These are phyloP conservation scores for Puccinia novopanici DNA, from an alignment of 1,284 basidiomycete genomes.

Conservation along the genomic window DNA sequence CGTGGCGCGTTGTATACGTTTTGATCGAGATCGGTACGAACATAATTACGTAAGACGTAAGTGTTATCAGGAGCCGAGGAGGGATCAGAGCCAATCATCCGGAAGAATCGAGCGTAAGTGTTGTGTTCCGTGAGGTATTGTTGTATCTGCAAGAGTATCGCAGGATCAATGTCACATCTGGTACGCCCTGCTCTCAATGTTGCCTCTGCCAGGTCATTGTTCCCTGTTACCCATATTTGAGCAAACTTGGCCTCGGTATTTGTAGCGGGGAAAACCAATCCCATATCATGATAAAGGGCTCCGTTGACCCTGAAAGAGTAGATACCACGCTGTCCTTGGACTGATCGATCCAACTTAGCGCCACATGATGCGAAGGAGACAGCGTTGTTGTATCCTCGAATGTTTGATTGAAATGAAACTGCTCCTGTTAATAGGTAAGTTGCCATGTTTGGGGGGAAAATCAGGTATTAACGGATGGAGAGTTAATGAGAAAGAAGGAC, in stretches of 20 bases:
- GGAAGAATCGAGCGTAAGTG: not conserved
- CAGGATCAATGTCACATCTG: not conserved
- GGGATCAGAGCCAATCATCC: not conserved
- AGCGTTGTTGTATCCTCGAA: slow-evolving; percentile 13
- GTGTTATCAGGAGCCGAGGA: not conserved
- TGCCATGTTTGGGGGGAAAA: too few relatives aligned
- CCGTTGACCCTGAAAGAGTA: too few relatives aligned
- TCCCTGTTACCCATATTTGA: slow-evolving; percentile 22
- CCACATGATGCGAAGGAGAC: slow-evolving; percentile 9
- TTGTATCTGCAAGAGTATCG: not conserved
- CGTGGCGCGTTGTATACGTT: not conserved
- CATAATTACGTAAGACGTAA: too few relatives aligned
- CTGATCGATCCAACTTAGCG: too few relatives aligned
- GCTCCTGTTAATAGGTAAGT: too few relatives aligned
- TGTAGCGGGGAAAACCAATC: not conserved
- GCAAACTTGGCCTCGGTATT: not conserved
- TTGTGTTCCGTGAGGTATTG: not conserved
- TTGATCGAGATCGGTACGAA: not conserved
- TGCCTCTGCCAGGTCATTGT: not conserved
- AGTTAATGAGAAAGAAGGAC: not conserved
- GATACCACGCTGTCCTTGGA: too few relatives aligned
- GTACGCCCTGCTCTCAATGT: not conserved
- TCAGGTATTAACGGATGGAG: too few relatives aligned
- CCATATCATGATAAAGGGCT: too few relatives aligned
- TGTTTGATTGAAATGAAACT: not conserved